These are phyloP conservation scores for Peronospora destructor DNA, from an alignment of 352 stramenopile species.

Conservation along the genomic window DNA sequence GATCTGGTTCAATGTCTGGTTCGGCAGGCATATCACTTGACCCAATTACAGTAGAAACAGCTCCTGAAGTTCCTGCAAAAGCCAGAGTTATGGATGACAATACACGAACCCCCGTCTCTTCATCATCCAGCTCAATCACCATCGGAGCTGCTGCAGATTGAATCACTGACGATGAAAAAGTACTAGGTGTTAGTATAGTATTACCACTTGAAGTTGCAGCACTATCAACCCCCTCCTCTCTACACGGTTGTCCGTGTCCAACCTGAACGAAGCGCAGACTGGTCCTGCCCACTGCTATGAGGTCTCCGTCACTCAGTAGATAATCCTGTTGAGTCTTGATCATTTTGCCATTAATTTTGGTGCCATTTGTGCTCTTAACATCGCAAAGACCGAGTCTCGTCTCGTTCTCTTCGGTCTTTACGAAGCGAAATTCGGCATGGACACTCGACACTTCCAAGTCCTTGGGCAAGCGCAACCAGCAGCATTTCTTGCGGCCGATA, in stretches of 20 bases:
- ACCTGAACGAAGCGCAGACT: conserved; percentile 30
- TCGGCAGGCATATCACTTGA: conserved; percentile 2
- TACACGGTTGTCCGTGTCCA: conserved; percentile 15
- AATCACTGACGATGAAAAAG: conserved; percentile 11
- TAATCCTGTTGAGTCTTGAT: conserved; percentile 21
- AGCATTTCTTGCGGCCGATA: conserved; percentile 45
- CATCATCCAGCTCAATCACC: conserved; percentile 17
- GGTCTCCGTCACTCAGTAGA: conserved; percentile 30
- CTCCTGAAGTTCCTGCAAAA: background rate
- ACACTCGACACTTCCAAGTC: conserved; percentile 57
- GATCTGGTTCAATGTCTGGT: conserved; percentile 17
- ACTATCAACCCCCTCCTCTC: conserved; percentile 2
- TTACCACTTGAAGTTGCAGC: background rate
- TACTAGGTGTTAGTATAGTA: conserved; percentile 11
- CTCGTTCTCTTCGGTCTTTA: background rate
- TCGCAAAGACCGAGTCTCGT: conserved; percentile 23
- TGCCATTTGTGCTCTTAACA: conserved; percentile 53
- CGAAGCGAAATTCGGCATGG: conserved; percentile 40
- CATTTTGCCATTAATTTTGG: conserved; percentile 40
- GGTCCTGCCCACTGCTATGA: conserved; percentile 39
- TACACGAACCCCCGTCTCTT: conserved; percentile 2
- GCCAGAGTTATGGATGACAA: background rate
- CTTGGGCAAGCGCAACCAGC: conserved; percentile 38
- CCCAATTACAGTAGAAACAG: background rate
- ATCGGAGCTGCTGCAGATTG: conserved; percentile 2